Evolutionary conservation across 768 basidiomycete genomes (phyloP).

Genomic region (Lyophyllum decastes): DNA sequence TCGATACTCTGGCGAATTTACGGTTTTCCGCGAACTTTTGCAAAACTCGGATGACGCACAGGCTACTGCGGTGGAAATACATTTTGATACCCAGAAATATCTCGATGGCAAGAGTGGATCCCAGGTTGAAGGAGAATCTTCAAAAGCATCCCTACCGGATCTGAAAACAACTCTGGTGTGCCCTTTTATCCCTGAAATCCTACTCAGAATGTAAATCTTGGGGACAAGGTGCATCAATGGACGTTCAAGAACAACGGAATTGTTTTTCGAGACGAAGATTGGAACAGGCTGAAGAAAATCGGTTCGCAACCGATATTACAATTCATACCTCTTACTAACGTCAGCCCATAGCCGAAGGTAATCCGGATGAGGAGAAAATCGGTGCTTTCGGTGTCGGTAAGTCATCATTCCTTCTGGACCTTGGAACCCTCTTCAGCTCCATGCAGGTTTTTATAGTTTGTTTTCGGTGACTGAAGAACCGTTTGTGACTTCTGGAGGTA

Average conservation of each 20-base stretch:
- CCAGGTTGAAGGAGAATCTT: conserved; percentile 7
- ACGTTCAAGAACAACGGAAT: conserved; percentile 88
- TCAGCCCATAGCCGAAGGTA: conserved; percentile 72
- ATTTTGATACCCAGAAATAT: conserved; percentile 66
- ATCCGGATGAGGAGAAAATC: conserved; percentile 93
- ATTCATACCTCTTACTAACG: neutral
- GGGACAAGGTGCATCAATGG: conserved; percentile 71
- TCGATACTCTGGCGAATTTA: conserved; percentile 93
- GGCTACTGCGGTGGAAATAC: conserved; percentile 74
- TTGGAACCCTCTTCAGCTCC: neutral
- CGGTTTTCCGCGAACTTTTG: conserved; percentile 79
- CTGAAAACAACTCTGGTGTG: conserved; percentile 63
- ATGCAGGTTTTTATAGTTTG: conserved; percentile 70
- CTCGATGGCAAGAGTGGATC: conserved; percentile 31
- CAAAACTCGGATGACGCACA: conserved; percentile 96
- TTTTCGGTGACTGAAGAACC: conserved; percentile 86
- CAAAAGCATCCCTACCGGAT: conserved; percentile 48
- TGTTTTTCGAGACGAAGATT: conserved; percentile 81
- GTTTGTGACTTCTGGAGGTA: conserved; percentile 80
- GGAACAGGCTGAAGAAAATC: conserved; percentile 89
- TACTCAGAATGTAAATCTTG: neutral
- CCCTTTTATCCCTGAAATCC: conserved; percentile 3
- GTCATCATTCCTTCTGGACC: conserved; percentile 17
- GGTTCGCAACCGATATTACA: conserved; percentile 39
- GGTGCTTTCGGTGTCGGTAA: conserved; percentile 91